Evolutionary conservation across 305 asterid species (phyloP).

Genomic region (Solanum aculeatissimum): DNA sequence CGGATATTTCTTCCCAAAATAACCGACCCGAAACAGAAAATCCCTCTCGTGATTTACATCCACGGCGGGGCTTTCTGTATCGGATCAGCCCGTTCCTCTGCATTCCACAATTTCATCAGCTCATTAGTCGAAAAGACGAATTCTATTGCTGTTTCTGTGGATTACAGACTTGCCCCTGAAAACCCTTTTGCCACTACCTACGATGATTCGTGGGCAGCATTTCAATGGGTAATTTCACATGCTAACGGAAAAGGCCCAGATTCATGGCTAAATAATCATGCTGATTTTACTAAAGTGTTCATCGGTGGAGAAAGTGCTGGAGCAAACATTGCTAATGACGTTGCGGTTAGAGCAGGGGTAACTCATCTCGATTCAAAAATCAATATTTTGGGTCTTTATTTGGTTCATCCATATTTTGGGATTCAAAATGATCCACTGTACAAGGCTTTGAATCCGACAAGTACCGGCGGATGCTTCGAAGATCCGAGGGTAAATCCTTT

Average conservation of each 20-base stretch:
- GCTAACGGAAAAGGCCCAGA: background rate
- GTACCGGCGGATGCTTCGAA: background rate
- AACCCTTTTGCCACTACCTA: conserved; percentile 6
- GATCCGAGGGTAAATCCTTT: conserved; percentile 28
- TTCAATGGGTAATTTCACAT: conserved; percentile 12
- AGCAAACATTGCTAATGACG: conserved; percentile 7
- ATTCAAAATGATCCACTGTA: background rate
- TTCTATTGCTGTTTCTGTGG: conserved; percentile 9
- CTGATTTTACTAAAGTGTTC: conserved; percentile 1
- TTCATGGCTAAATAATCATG: conserved; percentile 7
- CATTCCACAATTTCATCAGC: conserved; percentile 1
- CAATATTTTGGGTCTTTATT: background rate
- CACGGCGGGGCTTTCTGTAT: conserved; percentile 13
- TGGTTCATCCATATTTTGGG: conserved; percentile 14
- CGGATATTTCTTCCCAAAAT: conserved; percentile 28
- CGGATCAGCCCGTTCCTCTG: background rate
- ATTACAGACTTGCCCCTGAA: conserved; percentile 17
- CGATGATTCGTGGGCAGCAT: conserved; percentile 19
- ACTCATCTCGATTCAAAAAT: background rate
- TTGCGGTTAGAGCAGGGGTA: background rate
- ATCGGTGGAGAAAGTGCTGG: conserved; percentile 23
- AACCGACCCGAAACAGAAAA: conserved; percentile 4
- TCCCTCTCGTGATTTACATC: conserved; percentile 12
- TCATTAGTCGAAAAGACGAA: background rate
- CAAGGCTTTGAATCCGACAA: conserved; percentile 2